Evolutionary conservation across 2,329 filamentous ascomycete species (phyloP).

Genomic region (Aspergillus brasiliensis): DNA sequence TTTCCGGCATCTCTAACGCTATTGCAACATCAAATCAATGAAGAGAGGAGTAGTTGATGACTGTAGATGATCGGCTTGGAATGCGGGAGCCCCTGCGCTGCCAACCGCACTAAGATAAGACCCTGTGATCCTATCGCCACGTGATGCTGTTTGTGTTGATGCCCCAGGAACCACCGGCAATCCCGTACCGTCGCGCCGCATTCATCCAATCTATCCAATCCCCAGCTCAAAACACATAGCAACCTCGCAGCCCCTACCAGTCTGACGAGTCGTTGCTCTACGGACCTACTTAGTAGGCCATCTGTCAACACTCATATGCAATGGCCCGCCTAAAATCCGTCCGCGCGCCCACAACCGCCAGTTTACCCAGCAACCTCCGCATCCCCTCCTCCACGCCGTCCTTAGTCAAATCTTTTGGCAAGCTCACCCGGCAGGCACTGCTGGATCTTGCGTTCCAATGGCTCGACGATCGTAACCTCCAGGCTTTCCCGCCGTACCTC

Average conservation of each 20-base stretch:
- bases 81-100: neutral
- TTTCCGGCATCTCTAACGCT: too few species aligned
- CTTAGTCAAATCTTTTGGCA: constrained; percentile 67
- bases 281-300: neutral
- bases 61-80: neutral
- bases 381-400: constrained; percentile 66
- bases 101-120: neutral
- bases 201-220: neutral
- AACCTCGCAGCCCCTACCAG: neutral
- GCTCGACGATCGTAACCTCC: constrained; percentile 68
- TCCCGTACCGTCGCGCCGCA: neutral
- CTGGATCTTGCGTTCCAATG: constrained; percentile 74
- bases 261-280: neutral
- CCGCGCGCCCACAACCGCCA: constrained; percentile 67
- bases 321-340: constrained; percentile 38
- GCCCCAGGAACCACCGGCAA: constrained; percentile 4
- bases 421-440: constrained; percentile 71
- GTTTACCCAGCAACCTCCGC: constrained; percentile 70
- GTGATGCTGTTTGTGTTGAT: constrained; percentile 1
- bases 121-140: constrained; percentile 2
- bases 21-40: too few species aligned
- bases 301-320: neutral
- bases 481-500: constrained; percentile 63
- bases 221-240: neutral
- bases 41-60: neutral